Evolutionary conservation across 495 filamentous ascomycete species (phyloP).

Genomic region (Podospora pseudopauciseta): DNA sequence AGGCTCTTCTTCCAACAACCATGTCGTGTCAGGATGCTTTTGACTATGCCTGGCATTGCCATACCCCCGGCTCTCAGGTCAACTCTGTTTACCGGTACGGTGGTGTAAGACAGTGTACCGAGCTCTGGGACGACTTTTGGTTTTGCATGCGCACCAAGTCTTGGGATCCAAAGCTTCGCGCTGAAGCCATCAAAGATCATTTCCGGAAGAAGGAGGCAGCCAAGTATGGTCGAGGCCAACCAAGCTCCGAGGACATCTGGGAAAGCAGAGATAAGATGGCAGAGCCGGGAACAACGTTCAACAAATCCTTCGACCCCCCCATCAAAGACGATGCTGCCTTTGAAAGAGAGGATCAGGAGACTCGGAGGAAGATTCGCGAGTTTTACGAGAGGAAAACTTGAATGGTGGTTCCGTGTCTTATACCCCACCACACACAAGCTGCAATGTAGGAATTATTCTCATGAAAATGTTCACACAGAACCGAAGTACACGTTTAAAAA

Average conservation of each 20-base stretch:
- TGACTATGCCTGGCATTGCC: slow-evolving; percentile 93
- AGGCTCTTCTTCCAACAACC: slow-evolving; percentile 66
- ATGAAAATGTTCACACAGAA: too few species aligned
- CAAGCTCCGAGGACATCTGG: slow-evolving; percentile 95
- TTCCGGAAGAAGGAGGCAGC: slow-evolving; percentile 64
- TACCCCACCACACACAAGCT: not conserved
- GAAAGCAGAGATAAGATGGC: slow-evolving; percentile 56
- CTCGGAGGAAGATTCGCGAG: slow-evolving; percentile 39
- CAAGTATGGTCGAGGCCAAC: slow-evolving; percentile 61
- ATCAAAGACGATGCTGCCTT: slow-evolving; percentile 61
- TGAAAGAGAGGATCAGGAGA: slow-evolving; percentile 50
- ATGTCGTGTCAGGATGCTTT: slow-evolving; percentile 91
- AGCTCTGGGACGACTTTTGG: slow-evolving; percentile 88
- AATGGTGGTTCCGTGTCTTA: not conserved
- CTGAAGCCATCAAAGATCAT: slow-evolving; percentile 60
- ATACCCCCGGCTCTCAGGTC: slow-evolving; percentile 86
- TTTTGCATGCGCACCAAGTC: slow-evolving; percentile 86
- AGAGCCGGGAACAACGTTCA: slow-evolving; percentile 41
- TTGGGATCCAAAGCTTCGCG: slow-evolving; percentile 47
- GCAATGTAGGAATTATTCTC: not conserved
- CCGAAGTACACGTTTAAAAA: too few species aligned
- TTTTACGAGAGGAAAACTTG: slow-evolving; percentile 14
- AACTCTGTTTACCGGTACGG: slow-evolving; percentile 79
- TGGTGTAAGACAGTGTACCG: slow-evolving; percentile 62
- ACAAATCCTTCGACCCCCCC: slow-evolving; percentile 45